Evolutionary conservation across 2,329 filamentous ascomycete genomes (phyloP), one percentile per base, ranked within the genome.

Genomic region (Aspergillus pseudoviridinutans): DNA sequence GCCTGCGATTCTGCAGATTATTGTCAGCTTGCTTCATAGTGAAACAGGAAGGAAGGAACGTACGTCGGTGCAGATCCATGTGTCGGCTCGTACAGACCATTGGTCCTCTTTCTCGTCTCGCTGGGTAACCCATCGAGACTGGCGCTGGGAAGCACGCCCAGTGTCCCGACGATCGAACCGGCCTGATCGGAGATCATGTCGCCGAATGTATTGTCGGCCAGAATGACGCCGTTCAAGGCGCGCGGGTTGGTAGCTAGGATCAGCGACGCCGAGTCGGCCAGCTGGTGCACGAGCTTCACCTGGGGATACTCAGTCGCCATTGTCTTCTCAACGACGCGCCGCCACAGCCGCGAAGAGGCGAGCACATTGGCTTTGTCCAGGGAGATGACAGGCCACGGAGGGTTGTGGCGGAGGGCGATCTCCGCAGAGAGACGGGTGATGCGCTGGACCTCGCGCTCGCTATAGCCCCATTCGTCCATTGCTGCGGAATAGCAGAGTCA

Each of bases 361-460:
- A 97, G 82, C 41, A 96, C 92, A 71, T 97, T 97, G 28, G 92
- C 92, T 83, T 96, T 96, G 77, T 97, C 92, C 65, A 96, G 80
- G 65, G 86, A 91, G 84, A 86, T 90, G 29, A 96, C 90, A 41
- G 87, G 87, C 58, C 87, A 82, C 0, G 88, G 87, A 1, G 88
- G 88, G 68, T 88, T 80, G 61, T 87, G 84, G 25, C 86, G 86
- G 29, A 91, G 81, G 2, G 92, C 92, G 25, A 96, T 80, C 74
- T 87, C 84, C 1, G 87, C 92, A 1, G 88, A 90, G 50, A 96
- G 80, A 46, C 91, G 82, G 3, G 89, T 87, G 58, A 96, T 85
- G 51, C 92, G 87, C 82, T 93, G 88, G 59, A 96, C 86, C 80
- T 97, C 92, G 49, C 82, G 72, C 27, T 87, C 83, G 46, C 85